These are phyloP conservation scores for Coix lacrymajobi DNA, from an alignment of 176 grass and related monocot species.

Conservation along the genomic window DNA sequence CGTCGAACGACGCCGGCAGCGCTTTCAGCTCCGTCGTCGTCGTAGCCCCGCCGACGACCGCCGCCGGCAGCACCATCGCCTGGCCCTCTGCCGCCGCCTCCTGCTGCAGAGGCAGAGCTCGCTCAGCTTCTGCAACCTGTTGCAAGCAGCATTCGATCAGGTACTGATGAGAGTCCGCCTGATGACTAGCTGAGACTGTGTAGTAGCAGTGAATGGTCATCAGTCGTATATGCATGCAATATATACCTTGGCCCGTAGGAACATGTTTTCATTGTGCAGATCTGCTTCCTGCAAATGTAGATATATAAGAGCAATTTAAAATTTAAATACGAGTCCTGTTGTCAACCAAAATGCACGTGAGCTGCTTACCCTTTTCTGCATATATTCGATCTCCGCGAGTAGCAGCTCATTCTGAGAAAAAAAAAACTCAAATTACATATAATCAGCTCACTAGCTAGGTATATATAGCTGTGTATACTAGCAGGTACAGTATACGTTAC, in stretches of 20 bases:
- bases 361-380: constrained; percentile 56
- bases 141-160: too few relatives aligned
- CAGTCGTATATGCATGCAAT: neutral
- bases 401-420: constrained; percentile 68
- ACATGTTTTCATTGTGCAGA: constrained; percentile 62
- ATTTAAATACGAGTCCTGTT: neutral
- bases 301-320: neutral
- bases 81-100: neutral
- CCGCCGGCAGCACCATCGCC: constrained; percentile 16
- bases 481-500: constrained; percentile 1
- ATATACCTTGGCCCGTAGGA: constrained; percentile 69
- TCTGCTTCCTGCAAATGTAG: constrained; percentile 44
- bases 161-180: too few relatives aligned
- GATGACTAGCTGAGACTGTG: too few relatives aligned
- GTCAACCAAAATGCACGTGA: neutral
- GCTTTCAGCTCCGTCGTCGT: constrained; percentile 45
- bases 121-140: constrained; percentile 55
- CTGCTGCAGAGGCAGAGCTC: constrained; percentile 34
- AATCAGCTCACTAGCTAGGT: neutral
- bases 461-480: too few relatives aligned
- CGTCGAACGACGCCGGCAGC: constrained; percentile 53
- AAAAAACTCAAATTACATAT: too few relatives aligned
- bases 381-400: constrained; percentile 59
- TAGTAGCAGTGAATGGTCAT: neutral
- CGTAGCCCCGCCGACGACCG: neutral